Evolutionary conservation across 2,329 filamentous ascomycete species (phyloP).

Genomic region (Aphanoascus verrucosus): DNA sequence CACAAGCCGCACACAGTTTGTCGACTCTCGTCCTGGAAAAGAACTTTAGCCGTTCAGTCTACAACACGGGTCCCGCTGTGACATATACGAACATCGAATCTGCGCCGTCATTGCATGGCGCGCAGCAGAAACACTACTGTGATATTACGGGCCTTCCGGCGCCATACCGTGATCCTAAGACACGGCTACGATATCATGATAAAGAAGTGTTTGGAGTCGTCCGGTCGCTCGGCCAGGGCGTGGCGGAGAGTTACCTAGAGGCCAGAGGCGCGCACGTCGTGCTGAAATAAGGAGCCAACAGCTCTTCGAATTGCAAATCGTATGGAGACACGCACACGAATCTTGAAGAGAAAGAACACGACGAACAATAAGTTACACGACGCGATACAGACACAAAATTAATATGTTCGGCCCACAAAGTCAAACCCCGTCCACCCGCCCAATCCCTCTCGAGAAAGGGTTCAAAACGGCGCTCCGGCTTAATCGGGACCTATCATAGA

Average conservation of each 20-base stretch:
- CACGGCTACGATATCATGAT: constrained; percentile 82
- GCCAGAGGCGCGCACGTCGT: constrained; percentile 86
- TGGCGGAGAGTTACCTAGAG: constrained; percentile 79
- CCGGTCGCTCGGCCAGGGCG: constrained; percentile 66
- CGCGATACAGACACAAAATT: no score
- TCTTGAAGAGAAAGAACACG: background rate
- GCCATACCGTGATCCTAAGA: constrained; percentile 90
- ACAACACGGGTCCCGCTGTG: constrained; percentile 53
- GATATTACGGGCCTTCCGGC: constrained; percentile 90
- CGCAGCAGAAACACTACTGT: constrained; percentile 80
- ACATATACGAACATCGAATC: constrained; percentile 97
- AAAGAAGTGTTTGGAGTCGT: constrained; percentile 82
- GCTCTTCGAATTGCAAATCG: no score
- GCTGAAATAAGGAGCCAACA: constrained; percentile 53
- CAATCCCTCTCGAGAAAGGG: constrained; percentile 63
- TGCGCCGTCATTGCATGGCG: constrained; percentile 69
- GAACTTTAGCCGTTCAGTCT: constrained; percentile 45
- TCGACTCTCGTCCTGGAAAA: constrained; percentile 84
- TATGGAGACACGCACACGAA: no score
- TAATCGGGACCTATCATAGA: constrained; percentile 68
- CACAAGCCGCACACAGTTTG: constrained; percentile 77
- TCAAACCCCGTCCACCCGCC: constrained; percentile 91
- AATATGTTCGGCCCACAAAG: constrained; percentile 77
- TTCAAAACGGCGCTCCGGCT: constrained; percentile 95
- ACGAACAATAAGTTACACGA: background rate